Percentiles rank a stretch among this genome's conserved stretches.
Conservation (phyloP, 805 yeast species). For the Sugiyamaella marilandica region DNA sequence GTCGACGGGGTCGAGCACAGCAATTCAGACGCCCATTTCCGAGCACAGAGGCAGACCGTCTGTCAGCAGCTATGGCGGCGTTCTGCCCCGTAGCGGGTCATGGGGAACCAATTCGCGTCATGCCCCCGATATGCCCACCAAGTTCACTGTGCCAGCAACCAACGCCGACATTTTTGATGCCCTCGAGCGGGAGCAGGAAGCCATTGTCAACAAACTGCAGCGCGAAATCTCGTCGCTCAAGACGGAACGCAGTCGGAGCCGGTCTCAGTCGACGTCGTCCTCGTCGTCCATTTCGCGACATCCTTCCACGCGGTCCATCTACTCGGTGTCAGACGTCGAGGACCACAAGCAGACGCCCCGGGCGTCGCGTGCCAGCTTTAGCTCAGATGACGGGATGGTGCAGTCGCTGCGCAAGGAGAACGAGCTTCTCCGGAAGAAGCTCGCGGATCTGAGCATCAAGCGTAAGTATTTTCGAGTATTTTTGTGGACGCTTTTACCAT, state of each 20-base stretch:
- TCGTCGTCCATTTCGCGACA: constrained; percentile 28
- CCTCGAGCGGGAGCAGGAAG: constrained; percentile 72
- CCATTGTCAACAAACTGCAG: constrained; percentile 62
- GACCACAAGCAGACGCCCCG: constrained; percentile 16
- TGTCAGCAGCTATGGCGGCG: background rate
- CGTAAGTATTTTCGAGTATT: constrained; percentile 12
- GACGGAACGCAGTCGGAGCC: constrained; percentile 41
- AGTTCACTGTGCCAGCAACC: constrained; percentile 7
- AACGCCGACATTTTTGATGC: constrained; percentile 32
- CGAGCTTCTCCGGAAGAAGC: constrained; percentile 27
- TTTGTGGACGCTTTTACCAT: no score
- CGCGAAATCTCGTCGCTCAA: constrained; percentile 52
- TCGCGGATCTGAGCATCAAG: constrained; percentile 27
- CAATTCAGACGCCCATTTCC: background rate
- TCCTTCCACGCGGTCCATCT: constrained; percentile 23
- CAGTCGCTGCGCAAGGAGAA: constrained; percentile 26
- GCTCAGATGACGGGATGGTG: constrained; percentile 20
- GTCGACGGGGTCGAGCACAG: background rate
- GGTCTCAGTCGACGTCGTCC: constrained; percentile 28
- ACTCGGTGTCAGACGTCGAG: constrained; percentile 21
- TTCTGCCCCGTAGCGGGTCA: constrained; percentile 2
- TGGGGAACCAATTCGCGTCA: background rate
- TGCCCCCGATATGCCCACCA: constrained; percentile 3
- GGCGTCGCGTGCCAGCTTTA: constrained; percentile 23
- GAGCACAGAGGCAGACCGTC: background rate